These are phyloP conservation scores for Diutina ranongensis DNA, from an alignment of 1,139 yeast genomes.

Conservation along the genomic window DNA sequence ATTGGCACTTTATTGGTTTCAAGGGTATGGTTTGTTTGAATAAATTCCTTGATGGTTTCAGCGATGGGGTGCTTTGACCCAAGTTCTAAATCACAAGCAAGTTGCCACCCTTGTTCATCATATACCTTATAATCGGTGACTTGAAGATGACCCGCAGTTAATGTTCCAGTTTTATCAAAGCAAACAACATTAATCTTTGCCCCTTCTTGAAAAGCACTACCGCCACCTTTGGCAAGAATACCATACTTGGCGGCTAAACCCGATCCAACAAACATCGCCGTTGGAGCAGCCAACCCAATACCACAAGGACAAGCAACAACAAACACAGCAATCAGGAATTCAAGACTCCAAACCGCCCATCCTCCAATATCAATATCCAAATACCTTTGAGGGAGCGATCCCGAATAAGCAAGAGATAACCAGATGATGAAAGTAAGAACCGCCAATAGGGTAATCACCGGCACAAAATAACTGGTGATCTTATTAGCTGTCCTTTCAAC, in stretches of 20 bases:
- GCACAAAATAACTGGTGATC: constrained; percentile 67
- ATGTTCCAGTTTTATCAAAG: constrained; percentile 73
- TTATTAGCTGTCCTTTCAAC: constrained; percentile 61
- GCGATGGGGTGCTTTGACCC: constrained; percentile 68
- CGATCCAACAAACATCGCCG: constrained; percentile 36
- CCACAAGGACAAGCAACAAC: constrained; percentile 46
- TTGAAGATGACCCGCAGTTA: constrained; percentile 53
- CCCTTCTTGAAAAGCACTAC: constrained; percentile 73
- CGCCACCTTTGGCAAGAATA: constrained; percentile 72
- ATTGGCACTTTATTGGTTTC: constrained; percentile 31
- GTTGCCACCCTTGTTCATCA: constrained; percentile 23
- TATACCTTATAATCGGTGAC: constrained; percentile 38
- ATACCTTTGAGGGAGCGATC: constrained; percentile 41
- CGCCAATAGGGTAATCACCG: constrained; percentile 50
- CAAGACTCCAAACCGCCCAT: constrained; percentile 68
- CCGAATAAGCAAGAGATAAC: constrained; percentile 46
- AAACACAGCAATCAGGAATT: constrained; percentile 69
- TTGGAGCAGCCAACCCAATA: constrained; percentile 37
- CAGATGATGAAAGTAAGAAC: constrained; percentile 57
- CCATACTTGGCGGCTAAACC: constrained; percentile 45
- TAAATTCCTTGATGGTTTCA: constrained; percentile 38
- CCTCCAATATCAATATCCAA: constrained; percentile 61
- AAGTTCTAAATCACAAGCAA: constrained; percentile 48
- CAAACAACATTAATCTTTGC: constrained; percentile 52
- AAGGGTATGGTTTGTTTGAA: constrained; percentile 11